These are phyloP conservation scores for Cercophora sp. DNA, from an alignment of 495 filamentous ascomycete genomes.

Conservation along the genomic window DNA sequence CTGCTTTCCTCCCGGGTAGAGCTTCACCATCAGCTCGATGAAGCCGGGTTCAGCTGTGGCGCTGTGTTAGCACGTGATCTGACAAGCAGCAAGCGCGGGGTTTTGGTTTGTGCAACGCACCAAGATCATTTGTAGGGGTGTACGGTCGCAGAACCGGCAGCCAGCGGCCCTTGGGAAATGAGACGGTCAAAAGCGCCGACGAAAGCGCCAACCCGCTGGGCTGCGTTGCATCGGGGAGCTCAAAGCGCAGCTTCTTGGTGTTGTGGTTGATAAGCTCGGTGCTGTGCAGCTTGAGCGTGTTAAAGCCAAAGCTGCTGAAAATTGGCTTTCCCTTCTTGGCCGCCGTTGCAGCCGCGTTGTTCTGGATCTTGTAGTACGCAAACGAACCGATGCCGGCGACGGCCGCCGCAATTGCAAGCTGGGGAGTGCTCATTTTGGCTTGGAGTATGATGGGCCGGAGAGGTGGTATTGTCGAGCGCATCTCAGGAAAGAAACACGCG, in stretches of 20 bases:
- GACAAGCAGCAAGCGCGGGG: no score
- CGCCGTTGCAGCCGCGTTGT: background rate
- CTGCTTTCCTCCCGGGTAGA: slow-evolving; percentile 60
- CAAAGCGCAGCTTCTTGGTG: slow-evolving; percentile 60
- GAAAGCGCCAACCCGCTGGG: slow-evolving; percentile 51
- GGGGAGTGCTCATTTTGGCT: slow-evolving; percentile 25
- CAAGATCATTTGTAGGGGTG: slow-evolving; percentile 53
- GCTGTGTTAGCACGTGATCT: slow-evolving; percentile 5
- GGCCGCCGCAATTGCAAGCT: slow-evolving; percentile 25
- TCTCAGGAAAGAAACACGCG: background rate
- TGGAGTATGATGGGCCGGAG: slow-evolving; percentile 14
- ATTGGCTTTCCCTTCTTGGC: slow-evolving; percentile 27
- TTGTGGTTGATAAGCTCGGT: slow-evolving; percentile 60
- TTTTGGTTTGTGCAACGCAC: no score
- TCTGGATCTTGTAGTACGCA: slow-evolving; percentile 21
- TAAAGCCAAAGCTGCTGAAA: slow-evolving; percentile 32
- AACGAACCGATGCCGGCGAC: slow-evolving; percentile 27
- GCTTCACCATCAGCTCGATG: slow-evolving; percentile 59
- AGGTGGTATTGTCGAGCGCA: slow-evolving; percentile 7
- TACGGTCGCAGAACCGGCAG: slow-evolving; percentile 56
- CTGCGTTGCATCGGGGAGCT: slow-evolving; percentile 47
- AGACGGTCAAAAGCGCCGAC: slow-evolving; percentile 54
- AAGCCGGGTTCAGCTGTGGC: slow-evolving; percentile 47
- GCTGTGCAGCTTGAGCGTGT: slow-evolving; percentile 43
- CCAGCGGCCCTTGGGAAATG: slow-evolving; percentile 49